Evolutionary conservation across 1,284 basidiomycete species (phyloP).

Genomic region (Phellopilus nigrolimitatus): DNA sequence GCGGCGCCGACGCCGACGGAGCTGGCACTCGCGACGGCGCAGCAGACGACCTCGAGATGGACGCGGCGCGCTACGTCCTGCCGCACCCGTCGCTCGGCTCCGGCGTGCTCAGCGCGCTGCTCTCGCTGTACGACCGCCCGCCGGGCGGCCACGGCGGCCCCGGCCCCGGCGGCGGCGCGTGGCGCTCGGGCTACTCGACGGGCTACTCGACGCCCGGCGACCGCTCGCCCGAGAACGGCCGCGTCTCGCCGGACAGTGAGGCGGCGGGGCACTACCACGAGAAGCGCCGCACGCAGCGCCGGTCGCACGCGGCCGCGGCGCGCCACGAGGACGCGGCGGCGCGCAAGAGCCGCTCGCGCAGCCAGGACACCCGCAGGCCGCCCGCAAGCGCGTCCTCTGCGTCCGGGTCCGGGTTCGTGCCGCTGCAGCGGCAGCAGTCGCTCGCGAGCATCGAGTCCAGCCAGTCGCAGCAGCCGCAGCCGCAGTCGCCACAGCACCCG

Average conservation of each 20-base stretch:
- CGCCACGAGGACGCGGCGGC: no score
- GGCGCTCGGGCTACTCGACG: neutral
- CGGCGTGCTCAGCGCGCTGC: constrained; percentile 15
- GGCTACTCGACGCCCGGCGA: constrained; percentile 15
- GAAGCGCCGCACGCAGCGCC: no score
- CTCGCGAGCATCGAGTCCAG: neutral
- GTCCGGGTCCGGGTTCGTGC: neutral
- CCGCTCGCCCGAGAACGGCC: constrained; percentile 5
- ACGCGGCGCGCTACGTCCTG: neutral
- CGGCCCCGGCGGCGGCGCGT: no score
- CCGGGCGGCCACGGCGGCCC: neutral
- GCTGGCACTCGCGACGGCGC: neutral
- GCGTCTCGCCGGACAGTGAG: neutral
- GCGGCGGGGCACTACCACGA: neutral
- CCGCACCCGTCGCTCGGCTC: constrained; percentile 9
- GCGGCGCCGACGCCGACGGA: neutral
- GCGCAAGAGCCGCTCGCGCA: no score
- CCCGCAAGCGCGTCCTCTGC: no score
- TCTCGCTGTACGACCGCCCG: constrained; percentile 15
- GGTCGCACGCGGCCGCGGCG: no score
- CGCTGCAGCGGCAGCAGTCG: neutral
- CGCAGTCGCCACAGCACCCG: neutral
- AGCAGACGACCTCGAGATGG: constrained; percentile 13
- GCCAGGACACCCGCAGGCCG: no score
- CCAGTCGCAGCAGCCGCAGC: constrained; percentile 2